Evolutionary conservation across 768 basidiomycete genomes (phyloP), one percentile per base, ranked within the genome.

Genomic region (Boletus tylopilopsis): DNA sequence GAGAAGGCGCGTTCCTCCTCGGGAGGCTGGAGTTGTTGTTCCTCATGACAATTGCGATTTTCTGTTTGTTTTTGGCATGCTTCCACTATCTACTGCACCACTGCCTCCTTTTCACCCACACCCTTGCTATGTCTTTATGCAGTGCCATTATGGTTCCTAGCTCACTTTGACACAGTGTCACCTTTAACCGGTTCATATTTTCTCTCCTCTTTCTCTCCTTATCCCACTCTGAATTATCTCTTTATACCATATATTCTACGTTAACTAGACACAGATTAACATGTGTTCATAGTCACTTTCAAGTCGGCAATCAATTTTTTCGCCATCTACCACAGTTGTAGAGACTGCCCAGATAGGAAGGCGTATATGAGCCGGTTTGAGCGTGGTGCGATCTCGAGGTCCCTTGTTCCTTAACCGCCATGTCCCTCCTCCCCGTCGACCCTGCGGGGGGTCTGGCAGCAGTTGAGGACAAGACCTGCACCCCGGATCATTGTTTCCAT

Each of bases 401-500:
- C 41, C 23, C 53, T 60, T 53, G 59, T 63, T 47, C 56, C 62
- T 57, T 59, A 32, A 49, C 63, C 59, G 60, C 44, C 59, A 84
- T 83, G 81, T 79, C 80, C 59, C 76, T 80, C 67, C 59, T 78
- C 60, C 80, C 78, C 37, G 71, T 76, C 41, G 68, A 79, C 66
- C 77, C 77, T 55, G 67, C 69, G 58, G 68, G 72, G 58, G 71
- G 70, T 53, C 55, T 53, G 57, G 61, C 61, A 56, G 62, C 69
- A 59, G 75, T 71, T 54, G 60, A 67, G 61, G 73, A 71, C 57
- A 62, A 73, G 52, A 71, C 74, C 57, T 92, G 90, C 74, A 76
- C 70, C 16, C 78, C 76, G 29, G 83, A 88, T 58, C 90, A 93
- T 64, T 87, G 85, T 63, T 90, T 82, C 64, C 77, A 87, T 65